Evolutionary conservation across 495 filamentous ascomycete genomes (phyloP).

Genomic region (Hypoxylon fragiforme): DNA sequence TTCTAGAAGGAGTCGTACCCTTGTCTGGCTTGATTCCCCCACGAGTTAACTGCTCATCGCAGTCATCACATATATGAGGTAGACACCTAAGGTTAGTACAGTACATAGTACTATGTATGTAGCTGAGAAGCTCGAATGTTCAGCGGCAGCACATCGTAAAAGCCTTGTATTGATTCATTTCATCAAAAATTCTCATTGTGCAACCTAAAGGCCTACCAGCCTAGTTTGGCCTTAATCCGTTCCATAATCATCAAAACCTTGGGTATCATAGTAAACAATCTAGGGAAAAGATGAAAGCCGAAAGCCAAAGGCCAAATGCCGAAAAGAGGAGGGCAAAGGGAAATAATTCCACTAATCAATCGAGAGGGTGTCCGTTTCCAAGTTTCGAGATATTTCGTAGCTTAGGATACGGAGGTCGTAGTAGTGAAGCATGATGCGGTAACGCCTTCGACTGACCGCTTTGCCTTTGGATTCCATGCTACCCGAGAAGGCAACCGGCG

Average conservation of each 20-base stretch:
- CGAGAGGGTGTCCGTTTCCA: conserved; percentile 22
- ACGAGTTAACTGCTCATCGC: conserved; percentile 1
- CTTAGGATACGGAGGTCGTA: conserved; percentile 74
- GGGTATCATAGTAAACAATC: conserved; percentile 25
- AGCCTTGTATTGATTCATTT: too few relatives aligned
- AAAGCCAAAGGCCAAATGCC: too few relatives aligned
- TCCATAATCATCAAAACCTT: conserved; percentile 1
- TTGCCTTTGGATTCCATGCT: conserved; percentile 42
- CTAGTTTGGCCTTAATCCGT: conserved; percentile 1
- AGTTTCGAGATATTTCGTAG: conserved; percentile 67
- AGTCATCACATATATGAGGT: background rate
- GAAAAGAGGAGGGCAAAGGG: background rate
- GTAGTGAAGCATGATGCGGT: conserved; percentile 76
- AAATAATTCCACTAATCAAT: conserved; percentile 18
- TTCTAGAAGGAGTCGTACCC: conserved; percentile 22
- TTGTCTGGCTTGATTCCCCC: conserved; percentile 7
- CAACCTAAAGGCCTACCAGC: conserved; percentile 23
- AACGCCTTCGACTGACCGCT: conserved; percentile 53
- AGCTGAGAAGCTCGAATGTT: conserved; percentile 8
- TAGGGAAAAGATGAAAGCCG: conserved; percentile 18
- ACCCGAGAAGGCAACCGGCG: conserved; percentile 53
- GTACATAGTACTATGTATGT: too few relatives aligned
- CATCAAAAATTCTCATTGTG: conserved; percentile 2
- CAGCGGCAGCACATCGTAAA: too few relatives aligned
- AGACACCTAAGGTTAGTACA: too few relatives aligned